Evolutionary conservation across 306 rosid genomes (phyloP), one percentile per base, ranked within the genome.

Genomic region (Cucumis cinereus): DNA sequence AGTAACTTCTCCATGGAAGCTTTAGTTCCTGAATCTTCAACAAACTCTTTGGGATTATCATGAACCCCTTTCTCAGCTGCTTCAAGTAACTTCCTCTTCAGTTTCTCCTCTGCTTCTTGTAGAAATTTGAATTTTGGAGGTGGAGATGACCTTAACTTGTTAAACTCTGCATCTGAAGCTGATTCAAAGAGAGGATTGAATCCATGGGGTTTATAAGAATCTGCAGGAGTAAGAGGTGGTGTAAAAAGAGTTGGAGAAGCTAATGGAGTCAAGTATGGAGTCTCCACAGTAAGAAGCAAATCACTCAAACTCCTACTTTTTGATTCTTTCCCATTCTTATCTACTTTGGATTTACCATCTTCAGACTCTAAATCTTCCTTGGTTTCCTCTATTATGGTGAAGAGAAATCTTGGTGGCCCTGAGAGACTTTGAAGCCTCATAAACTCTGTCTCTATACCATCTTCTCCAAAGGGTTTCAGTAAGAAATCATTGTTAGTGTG

Each of bases 41-140:
- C 74, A 66, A 36, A 36, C 28, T 12, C 80, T 41, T 55, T 69
- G 35, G 19, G 57, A 8, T 36, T 71, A 26, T 43, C 56, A 24
- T 78, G 81, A 24, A 52, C 26, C 69, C 76, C 79, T 70, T 79
- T 81, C 61, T 81, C 81, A 49, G 77, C 82, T 13, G 79, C 86
- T 81, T 87, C 91, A 81, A 74, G 85, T 22, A 85, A 38, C 77
- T 81, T 90, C 80, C 91, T 84, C 79, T 81, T 83, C 8, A 91
- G 91, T 78, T 94, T 94, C 80, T 94, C 96, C 80, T 94, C 98
- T 22, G 98, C 98, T 70, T 89, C 91, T 71, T 89, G 96, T 77
- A 94, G 84, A 87, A 94, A 94, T 88, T 85, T 94, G 89, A 94
- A 94, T 73, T 89, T 91, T 11, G 98, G 98, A 72, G 98, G 98